Conservation (phyloP, 2,329 filamentous ascomycete genomes). For the Rhynchosporium secalis region DNA sequence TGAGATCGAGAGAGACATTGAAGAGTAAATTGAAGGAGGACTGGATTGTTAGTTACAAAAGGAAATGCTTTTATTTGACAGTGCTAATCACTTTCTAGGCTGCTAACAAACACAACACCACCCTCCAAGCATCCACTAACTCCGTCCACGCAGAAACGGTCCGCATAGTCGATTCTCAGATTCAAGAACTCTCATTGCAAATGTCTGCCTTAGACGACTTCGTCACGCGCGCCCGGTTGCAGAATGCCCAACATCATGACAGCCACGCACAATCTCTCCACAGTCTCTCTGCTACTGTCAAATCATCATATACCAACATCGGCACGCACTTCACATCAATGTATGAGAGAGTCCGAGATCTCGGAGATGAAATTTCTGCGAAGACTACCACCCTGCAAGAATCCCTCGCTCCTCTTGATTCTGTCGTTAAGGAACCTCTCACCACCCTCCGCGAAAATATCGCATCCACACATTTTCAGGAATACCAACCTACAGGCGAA, state of each 20-base stretch:
- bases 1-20: constrained; percentile 72
- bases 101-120: constrained; percentile 77
- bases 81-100: constrained; percentile 45
- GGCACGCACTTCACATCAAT: constrained; percentile 69
- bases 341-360: constrained; percentile 64
- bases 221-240: constrained; percentile 74
- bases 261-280: constrained; percentile 67
- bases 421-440: constrained; percentile 68
- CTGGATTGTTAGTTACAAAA: constrained; percentile 67
- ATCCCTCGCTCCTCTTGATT: constrained; percentile 60
- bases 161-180: constrained; percentile 85
- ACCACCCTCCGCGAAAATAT: constrained; percentile 70
- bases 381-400: constrained; percentile 60
- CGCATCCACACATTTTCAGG: constrained; percentile 62
- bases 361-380: constrained; percentile 67
- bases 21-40: constrained; percentile 84
- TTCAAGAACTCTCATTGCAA: constrained; percentile 81
- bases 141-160: constrained; percentile 90
- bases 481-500: constrained; percentile 82
- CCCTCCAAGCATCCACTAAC: constrained; percentile 79
- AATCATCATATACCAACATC: constrained; percentile 71
- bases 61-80: neutral
- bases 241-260: constrained; percentile 77
- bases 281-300: constrained; percentile 65
- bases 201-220: constrained; percentile 91